Base-by-base conservation (phyloP, 2,329 filamentous ascomycete species). In the Epichloe gansuensis region DNA sequence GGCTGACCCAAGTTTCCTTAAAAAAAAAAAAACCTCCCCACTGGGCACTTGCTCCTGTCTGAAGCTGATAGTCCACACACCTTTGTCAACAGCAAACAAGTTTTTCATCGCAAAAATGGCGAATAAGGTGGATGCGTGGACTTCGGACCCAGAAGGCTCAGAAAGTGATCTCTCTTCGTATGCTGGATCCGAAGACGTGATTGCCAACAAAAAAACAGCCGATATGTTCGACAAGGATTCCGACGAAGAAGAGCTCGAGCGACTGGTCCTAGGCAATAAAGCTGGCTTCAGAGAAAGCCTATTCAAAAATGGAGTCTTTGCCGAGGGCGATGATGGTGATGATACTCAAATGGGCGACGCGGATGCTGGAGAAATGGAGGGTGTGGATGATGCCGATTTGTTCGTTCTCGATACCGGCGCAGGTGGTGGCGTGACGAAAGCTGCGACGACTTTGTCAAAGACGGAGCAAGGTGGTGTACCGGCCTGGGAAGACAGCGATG, bases 401-500 rank as follows among this genome's bases (percentile, higher is more conserved):
- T 95, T 95, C 71, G 86, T 89, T 68, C 77, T 91, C 56, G 89
- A 96, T 65, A 78, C 84, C 1, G 81, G 80, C 41, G 71, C 75
- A 25, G 69, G 70, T 1, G 48, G 44, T 27, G 60, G 66, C 11
- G 50, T 59, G 9, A 51, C 63, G 5, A 64, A 68, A 38, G 49
- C 62, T 17, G 36, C 56, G 42, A 58, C 60, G 21, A 54, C 60
- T 25, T 55, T 56, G 31, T 59, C 53, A 5, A 57, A 60, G 21
- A 47, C 51, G 12, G 53, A 57, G 13, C 57, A 62, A 15, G 61
- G 56, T 46, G 71, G 76, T 42, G 72, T 73, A 21, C 76, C 84
- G 3, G 87, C 82, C 1, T 98, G 93, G 93, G 82, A 90, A 59
- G 93, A 98, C 65, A 97, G 90, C 67, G 93, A 98, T 61, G 93